phyloP scores from a whole-genome alignment of 2,329 filamentous ascomycete species.

The Nannizzia gypsea region DNA sequence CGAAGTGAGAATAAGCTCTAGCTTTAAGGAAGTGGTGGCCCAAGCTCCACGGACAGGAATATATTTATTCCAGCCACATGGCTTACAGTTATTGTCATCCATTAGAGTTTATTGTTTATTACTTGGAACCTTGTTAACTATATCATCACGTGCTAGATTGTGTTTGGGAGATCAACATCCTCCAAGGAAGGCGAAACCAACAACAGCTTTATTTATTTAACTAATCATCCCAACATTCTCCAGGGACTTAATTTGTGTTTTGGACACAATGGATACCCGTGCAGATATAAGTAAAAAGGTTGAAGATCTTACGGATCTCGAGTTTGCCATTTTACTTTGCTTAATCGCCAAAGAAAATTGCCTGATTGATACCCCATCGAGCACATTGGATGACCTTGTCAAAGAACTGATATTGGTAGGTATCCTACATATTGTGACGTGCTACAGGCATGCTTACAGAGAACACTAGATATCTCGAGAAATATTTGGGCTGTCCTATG shows the following conservation, averaged over 20 bases:
- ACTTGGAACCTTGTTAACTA: too few relatives aligned
- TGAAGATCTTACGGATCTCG: conserved; percentile 71
- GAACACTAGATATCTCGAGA: conserved; percentile 48
- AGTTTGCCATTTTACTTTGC: conserved; percentile 73
- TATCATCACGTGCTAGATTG: neutral
- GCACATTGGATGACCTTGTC: conserved; percentile 54
- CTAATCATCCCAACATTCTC: neutral
- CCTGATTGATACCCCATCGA: conserved; percentile 61
- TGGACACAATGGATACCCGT: conserved; percentile 41
- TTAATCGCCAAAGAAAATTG: conserved; percentile 76
- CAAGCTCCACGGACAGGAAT: too few relatives aligned
- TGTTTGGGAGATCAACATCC: too few relatives aligned
- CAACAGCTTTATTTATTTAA: neutral
- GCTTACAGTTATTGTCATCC: too few relatives aligned
- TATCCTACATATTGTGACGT: conserved; percentile 2
- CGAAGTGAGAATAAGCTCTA: too few relatives aligned
- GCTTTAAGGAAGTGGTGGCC: too few relatives aligned
- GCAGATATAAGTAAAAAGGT: conserved; percentile 54
- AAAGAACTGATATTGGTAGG: conserved; percentile 60
- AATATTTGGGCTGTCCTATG: conserved; percentile 60
- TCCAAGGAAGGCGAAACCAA: neutral
- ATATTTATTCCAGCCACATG: too few relatives aligned
- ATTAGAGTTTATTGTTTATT: too few relatives aligned
- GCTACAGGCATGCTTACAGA: neutral
- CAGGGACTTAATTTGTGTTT: neutral